Percentiles rank a stretch among this genome's conserved stretches.
Evolutionary conservation across 805 yeast species (phyloP).

Genomic region (Scheffersomyces spartinae): DNA sequence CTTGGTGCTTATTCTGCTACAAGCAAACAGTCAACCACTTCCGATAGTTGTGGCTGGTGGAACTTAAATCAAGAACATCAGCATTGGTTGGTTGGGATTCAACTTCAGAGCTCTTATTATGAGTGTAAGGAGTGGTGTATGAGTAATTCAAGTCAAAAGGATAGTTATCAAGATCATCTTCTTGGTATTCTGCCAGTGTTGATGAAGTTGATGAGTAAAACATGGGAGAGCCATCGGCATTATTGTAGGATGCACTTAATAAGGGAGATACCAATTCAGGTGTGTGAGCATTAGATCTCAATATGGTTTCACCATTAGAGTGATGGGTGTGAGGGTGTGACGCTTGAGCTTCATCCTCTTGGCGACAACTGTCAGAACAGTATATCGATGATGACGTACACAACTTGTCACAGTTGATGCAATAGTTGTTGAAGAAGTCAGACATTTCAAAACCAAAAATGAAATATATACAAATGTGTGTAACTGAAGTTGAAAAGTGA

Average conservation of each 20-base stretch:
- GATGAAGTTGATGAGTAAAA: not conserved
- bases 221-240: not conserved
- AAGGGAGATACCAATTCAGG: conserved; percentile 23
- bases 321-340: too few relatives aligned
- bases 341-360: conserved; percentile 17
- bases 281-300: too few relatives aligned
- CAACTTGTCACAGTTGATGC: conserved; percentile 24
- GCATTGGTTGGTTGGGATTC: conserved; percentile 4
- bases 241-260: conserved; percentile 19
- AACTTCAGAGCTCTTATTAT: conserved; percentile 3
- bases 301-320: too few relatives aligned
- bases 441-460: too few relatives aligned
- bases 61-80: conserved; percentile 8
- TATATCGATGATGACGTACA: conserved; percentile 13
- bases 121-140: conserved; percentile 10
- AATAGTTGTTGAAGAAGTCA: conserved; percentile 24
- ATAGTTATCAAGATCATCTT: conserved; percentile 4
- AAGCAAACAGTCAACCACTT: conserved; percentile 27
- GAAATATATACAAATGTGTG: too few relatives aligned
- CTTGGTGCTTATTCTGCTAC: too few relatives aligned
- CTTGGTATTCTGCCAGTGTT: conserved; percentile 2
- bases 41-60: conserved; percentile 27
- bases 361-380: conserved; percentile 21
- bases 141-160: conserved; percentile 22
- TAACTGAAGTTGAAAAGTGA: too few relatives aligned